Conservation (phyloP, 2,329 filamentous ascomycete species). For the Beauveria sp. region DNA sequence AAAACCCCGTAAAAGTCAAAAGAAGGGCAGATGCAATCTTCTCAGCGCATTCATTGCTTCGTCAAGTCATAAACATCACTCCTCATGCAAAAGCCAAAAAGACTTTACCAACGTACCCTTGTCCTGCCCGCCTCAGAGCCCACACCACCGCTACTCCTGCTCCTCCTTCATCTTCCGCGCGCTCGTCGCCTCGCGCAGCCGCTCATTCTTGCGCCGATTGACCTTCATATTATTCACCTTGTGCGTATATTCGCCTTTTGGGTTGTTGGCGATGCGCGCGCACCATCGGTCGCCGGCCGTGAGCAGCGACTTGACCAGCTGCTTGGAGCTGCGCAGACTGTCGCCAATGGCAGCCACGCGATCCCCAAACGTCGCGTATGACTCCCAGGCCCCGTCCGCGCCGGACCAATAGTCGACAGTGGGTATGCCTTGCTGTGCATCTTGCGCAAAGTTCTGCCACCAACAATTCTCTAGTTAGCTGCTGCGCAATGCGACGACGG, state of each 20-base stretch:
- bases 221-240: constrained; percentile 20
- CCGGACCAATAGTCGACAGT: constrained; percentile 20
- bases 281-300: constrained; percentile 18
- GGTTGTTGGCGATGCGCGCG: constrained; percentile 20
- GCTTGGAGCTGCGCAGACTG: constrained; percentile 18
- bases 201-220: constrained; percentile 18
- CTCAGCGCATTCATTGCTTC: background rate
- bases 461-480: background rate
- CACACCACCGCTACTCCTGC: background rate
- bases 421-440: constrained; percentile 20
- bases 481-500: too few species aligned
- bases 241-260: constrained; percentile 17
- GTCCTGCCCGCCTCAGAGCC: too few species aligned
- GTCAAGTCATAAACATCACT: background rate
- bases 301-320: constrained; percentile 22
- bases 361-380: constrained; percentile 17
- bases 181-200: background rate
- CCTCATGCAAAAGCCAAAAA: background rate
- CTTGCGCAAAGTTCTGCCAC: constrained; percentile 16
- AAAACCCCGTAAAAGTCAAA: background rate
- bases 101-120: background rate
- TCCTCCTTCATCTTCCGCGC: background rate
- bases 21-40: background rate
- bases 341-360: constrained; percentile 21
- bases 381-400: constrained; percentile 23